Conservation (phyloP, 306 rosid genomes). For the Rosa rugosa region DNA sequence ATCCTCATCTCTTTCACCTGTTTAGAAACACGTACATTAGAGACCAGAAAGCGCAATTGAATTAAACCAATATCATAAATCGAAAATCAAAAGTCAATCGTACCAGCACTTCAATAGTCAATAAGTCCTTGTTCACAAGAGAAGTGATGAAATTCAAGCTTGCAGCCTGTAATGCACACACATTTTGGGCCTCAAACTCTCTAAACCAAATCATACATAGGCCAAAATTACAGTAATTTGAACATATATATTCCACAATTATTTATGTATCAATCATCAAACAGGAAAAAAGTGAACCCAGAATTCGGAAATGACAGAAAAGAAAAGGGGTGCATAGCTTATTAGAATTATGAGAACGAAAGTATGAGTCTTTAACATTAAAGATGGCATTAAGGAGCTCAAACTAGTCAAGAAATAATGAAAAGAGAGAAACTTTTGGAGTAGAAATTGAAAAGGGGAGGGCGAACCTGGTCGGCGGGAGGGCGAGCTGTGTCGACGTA, state of each 20-base stretch:
- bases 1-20: constrained; percentile 79
- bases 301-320: background rate
- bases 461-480: constrained; percentile 59
- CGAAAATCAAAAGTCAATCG: background rate
- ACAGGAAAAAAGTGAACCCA: background rate
- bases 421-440: background rate
- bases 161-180: constrained; percentile 51
- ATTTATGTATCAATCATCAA: constrained; percentile 1
- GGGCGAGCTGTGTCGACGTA: constrained; percentile 71
- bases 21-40: constrained; percentile 14
- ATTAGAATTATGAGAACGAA: background rate
- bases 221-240: background rate
- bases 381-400: background rate
- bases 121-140: constrained; percentile 50
- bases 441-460: background rate
- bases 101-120: constrained; percentile 73
- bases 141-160: constrained; percentile 62
- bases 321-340: background rate
- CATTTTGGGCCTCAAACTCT: constrained; percentile 7
- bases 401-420: background rate
- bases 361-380: background rate
- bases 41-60: constrained; percentile 10
- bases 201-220: background rate
- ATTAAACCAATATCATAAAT: background rate
- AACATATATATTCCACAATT: background rate